These are phyloP conservation scores for Phragmites australis DNA, from an alignment of 176 grass and related monocot genomes.

Conservation along the genomic window DNA sequence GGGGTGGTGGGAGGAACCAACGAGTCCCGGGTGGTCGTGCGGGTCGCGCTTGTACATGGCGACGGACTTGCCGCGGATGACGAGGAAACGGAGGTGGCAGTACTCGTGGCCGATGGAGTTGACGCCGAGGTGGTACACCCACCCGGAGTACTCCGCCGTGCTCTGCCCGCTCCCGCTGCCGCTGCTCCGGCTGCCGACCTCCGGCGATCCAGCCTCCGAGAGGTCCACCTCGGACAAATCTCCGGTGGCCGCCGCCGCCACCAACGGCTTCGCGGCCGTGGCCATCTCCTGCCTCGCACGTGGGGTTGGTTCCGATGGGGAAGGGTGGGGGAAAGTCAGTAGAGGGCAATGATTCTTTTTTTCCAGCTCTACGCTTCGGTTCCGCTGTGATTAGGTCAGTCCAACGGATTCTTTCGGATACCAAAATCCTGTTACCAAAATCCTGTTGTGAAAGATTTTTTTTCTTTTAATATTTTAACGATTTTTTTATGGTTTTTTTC, in stretches of 20 bases:
- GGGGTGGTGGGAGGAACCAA: conserved; percentile 39
- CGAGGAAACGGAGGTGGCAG: conserved; percentile 87
- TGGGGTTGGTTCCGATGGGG: not conserved
- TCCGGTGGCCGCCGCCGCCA: not conserved
- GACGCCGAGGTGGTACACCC: conserved; percentile 90
- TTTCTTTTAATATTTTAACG: no score
- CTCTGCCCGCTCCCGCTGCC: conserved; percentile 29
- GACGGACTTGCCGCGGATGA: conserved; percentile 64
- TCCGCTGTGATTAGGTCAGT: not conserved
- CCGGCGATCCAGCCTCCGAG: conserved; percentile 45
- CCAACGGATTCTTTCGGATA: no score
- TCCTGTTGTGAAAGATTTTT: no score
- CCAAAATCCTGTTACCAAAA: no score
- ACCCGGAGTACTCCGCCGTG: conserved; percentile 60
- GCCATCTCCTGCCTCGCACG: conserved; percentile 29
- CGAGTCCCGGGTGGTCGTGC: conserved; percentile 51
- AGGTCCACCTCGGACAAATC: conserved; percentile 48
- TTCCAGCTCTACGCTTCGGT: not conserved
- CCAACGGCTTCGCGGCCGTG: not conserved
- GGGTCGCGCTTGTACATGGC: conserved; percentile 95
- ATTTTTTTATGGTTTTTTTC: no score
- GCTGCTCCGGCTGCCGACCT: conserved; percentile 28
- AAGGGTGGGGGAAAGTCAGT: not conserved
- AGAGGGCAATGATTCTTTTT: not conserved
- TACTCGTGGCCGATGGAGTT: conserved; percentile 89